Base-by-base conservation (phyloP, 2,329 filamentous ascomycete species). In the Cercospora sesami region DNA sequence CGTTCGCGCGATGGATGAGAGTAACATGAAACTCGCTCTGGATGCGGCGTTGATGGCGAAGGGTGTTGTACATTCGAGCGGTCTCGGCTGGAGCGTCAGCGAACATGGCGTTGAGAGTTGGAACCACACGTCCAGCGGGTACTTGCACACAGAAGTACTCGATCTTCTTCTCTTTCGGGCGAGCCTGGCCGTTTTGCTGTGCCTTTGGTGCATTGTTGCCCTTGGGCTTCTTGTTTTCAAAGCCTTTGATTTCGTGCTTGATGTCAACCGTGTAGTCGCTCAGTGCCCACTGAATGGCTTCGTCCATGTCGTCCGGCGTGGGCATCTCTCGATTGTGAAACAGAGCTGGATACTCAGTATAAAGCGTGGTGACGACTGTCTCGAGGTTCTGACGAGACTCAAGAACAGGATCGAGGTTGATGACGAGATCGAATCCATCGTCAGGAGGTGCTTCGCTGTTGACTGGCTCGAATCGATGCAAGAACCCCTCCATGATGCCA, bases 11-110 rank as follows among this genome's bases (percentile, higher is more conserved):
- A 79, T 99, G 95, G 78, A 97, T 93, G 45, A 99, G 86, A 0
- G 95, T 99, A 67, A 99, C 92, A 78, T 99, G 95, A 78, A 98
- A 99, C 48, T 89, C 85, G n/a, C 85, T 77, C 79, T 98, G 94
- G 5, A 98, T 81, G 64, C 95, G 91, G 21, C 90, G 86, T 2
- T 85, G 86, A 73, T 90, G 85, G 78, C 91, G 87, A 36, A 99
- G 86, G 66, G 92, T 87, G 74, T 86, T 87, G 82, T 91, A 99
- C 76, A 97, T 89, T 23, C 82, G 84, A n/a, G 87, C 82, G 33
- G 82, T 83, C 16, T 86, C 81, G 4, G 87, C 80, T 0, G 86
- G 74, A 5, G 84, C 80, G 5, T 82, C 80, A 23, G 83, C 81
- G 79, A 99, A 97, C 14, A 90, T 82, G 60, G 86, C 86, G 9